Evolutionary conservation across 768 basidiomycete genomes (phyloP), one percentile per base, ranked within the genome.

Genomic region (Auriscalpium orientale): DNA sequence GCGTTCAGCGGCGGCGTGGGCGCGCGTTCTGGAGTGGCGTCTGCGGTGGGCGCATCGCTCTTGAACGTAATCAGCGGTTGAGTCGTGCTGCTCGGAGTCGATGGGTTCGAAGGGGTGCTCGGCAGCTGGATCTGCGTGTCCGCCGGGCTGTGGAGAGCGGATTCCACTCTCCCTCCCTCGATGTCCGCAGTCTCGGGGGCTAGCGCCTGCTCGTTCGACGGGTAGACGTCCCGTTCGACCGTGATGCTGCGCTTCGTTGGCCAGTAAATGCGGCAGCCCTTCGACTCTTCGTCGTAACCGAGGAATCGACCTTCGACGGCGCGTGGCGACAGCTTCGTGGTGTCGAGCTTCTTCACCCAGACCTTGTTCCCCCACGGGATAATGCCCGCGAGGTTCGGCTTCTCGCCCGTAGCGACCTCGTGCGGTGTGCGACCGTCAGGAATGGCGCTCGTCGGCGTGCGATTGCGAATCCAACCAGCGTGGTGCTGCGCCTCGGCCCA

Each of bases 181-280:
- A 28, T 28, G 22, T 28, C 22, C 22, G 22, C 22, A 28, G 22
- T 28, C 22, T 28, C 22, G 22, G 22, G 22, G 22, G 22, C 22
- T 28, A 28, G 22, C 22, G 22, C 22, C 22, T 28, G 22, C 22
- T 28, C 22, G 22, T 28, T 28, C 22, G 22, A 28, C 22, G 22
- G 22, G 5, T 28, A 28, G 2, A 72, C 55, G 47, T 66, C 68
- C 4, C 62, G 57, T 47, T 72, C 65, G 18, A 68, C 61, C 3
- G 62, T 56, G 3, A 72, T 56, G 0, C 59, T 38, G 2, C 56
- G 60, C 16, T 58, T 66, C 9, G 59, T 53, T 0, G 67, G 67
- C 71, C 70, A 76, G 55, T 73, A 75, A 11, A 75, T 62, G 3
- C 65, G 53, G 40, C 68, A 65, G 0, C 64, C 74, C 10, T 68